Base-by-base conservation (phyloP, 371 early-diverging fungal species). In the Mortierella polycephala region DNA sequence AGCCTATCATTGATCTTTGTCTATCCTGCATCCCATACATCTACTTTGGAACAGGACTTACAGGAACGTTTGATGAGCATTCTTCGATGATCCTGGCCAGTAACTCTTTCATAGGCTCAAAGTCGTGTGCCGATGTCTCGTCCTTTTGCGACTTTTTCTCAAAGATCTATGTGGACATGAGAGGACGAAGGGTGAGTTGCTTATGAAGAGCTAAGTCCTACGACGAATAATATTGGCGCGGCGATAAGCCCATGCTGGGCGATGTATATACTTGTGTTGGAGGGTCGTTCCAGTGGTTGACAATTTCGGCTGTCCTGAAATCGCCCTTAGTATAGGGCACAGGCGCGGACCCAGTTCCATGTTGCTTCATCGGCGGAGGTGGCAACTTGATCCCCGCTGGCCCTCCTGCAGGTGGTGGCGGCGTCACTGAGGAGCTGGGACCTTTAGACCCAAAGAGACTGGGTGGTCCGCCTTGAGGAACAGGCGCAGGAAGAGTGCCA, bases 251-350 rank as follows among this genome's bases (percentile, higher is more conserved):
- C 10, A 20, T 23, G 10, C 18, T 52, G 6, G 14, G 37, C 50
- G n/a, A 57, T 57, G 14, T 18, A 8, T n/a, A 30, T 83, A 83
- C 86, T 80, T 82, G 76, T 42, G 74, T 84, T 21, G 86, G 85
- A 5, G 85, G 85, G 37, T 86, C 86, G 67, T 86, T 86, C 85
- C 86, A 86, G 63, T 86, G 86, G 41, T 84, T 77, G 16, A 82
- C 71, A 56, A 86, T 86, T 23, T 60, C 71, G 11, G 85, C 84
- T 10, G 82, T 84, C 52, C 85, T 62, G 57, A 86, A 86, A 53
- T 86, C 86, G 41, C 77, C 80, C 45, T 69, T 73, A 30, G 66
- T 72, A 21, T 69, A 72, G 7, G 80, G 73, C 6, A 63, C 20
- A 7, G 80, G 70, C 3, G 80, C 63, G 10, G 62, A 49, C 7